Evolutionary conservation across 495 filamentous ascomycete species (phyloP).

Genomic region (Penicillium silybi): DNA sequence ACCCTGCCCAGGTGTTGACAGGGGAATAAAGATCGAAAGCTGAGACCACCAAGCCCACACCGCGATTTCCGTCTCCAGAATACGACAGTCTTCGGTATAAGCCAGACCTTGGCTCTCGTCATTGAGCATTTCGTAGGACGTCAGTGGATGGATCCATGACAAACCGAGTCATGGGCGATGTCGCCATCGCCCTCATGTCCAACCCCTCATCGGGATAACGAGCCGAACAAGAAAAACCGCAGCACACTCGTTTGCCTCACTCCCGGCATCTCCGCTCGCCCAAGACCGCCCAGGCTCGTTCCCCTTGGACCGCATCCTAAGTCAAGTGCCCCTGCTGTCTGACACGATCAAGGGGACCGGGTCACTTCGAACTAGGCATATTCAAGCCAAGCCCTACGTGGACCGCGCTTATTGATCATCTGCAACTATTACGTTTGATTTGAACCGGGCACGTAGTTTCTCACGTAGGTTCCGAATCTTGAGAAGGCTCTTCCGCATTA

Average conservation of each 20-base stretch:
- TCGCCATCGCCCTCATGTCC: neutral
- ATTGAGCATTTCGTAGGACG: neutral
- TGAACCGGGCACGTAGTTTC: neutral
- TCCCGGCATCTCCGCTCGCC: neutral
- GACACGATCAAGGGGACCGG: neutral
- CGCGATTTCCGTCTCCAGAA: neutral
- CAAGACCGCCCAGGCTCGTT: neutral
- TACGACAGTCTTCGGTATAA: neutral
- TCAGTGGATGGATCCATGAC: neutral
- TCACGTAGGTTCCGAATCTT: neutral
- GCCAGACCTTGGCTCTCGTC: constrained; percentile 13
- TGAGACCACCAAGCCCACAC: neutral
- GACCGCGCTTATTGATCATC: neutral
- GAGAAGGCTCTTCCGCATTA: neutral
- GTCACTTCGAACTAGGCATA: neutral
- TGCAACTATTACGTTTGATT: neutral
- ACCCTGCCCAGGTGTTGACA: neutral
- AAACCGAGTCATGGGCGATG: neutral
- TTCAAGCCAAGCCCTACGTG: neutral
- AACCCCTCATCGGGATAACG: neutral
- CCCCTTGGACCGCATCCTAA: neutral
- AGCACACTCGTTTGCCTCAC: neutral
- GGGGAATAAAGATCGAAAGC: neutral
- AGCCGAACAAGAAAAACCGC: neutral
- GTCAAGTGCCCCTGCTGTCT: neutral